These are phyloP conservation scores for Colletotrichum navitas DNA, from an alignment of 2,329 filamentous ascomycete species.

Conservation along the genomic window DNA sequence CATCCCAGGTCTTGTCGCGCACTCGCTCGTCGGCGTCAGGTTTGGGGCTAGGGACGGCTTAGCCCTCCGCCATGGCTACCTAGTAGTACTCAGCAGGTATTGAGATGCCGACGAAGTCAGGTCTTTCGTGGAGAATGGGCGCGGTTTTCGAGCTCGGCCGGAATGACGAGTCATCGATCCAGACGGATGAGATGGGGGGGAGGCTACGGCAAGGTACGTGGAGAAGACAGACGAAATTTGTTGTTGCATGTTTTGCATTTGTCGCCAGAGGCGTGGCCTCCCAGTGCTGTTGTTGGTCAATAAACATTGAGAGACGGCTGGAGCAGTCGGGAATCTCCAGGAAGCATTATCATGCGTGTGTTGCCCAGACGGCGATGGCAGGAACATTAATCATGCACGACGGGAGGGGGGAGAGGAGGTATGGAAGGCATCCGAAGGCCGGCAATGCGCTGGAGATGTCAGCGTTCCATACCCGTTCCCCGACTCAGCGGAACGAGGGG, in stretches of 20 bases:
- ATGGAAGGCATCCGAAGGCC: neutral
- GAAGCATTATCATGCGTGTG: neutral
- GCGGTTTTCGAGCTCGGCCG: constrained; percentile 15
- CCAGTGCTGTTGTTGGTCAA: neutral
- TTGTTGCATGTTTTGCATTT: constrained; percentile 29
- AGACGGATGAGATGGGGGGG: constrained; percentile 25
- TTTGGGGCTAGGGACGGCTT: constrained; percentile 9
- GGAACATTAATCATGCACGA: neutral
- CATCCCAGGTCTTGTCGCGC: constrained; percentile 27
- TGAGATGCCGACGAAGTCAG: constrained; percentile 9
- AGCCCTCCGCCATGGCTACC: neutral
- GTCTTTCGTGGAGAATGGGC: constrained; percentile 11
- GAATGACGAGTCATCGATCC: constrained; percentile 26
- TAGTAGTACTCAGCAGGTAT: neutral
- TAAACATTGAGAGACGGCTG: neutral
- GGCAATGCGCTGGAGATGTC: neutral
- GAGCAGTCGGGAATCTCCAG: neutral
- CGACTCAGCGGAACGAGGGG: neutral
- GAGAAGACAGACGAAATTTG: constrained; percentile 25
- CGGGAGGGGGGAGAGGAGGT: no score
- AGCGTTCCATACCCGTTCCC: neutral
- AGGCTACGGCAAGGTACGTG: constrained; percentile 7
- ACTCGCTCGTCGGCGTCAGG: constrained; percentile 7
- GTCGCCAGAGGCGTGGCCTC: neutral
- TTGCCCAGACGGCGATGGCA: neutral